Evolutionary conservation across 2,329 filamentous ascomycete genomes (phyloP).

Genomic region (Nectriaceae sp.): DNA sequence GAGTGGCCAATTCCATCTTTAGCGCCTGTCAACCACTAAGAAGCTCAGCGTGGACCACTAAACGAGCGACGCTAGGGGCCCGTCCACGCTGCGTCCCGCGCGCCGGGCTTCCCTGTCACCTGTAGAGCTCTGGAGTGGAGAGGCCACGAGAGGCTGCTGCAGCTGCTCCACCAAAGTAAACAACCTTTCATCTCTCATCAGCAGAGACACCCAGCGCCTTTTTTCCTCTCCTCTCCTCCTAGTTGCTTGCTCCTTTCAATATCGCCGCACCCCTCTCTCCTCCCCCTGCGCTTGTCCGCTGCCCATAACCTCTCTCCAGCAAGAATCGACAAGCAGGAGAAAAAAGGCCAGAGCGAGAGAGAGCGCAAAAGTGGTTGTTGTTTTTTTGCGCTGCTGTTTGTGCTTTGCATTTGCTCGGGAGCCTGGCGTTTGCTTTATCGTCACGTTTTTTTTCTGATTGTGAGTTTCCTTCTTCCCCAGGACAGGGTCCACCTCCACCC

Average conservation of each 20-base stretch:
- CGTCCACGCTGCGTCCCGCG: background rate
- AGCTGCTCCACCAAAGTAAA: background rate
- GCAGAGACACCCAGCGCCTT: background rate
- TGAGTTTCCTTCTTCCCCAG: background rate
- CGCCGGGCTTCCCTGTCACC: background rate
- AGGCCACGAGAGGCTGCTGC: background rate
- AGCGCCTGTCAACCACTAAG: background rate
- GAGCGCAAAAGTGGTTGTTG: background rate
- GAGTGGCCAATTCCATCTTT: background rate
- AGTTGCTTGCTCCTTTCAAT: background rate
- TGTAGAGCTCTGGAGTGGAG: no score
- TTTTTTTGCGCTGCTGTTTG: constrained; percentile 10
- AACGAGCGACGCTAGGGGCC: background rate
- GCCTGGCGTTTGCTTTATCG: constrained; percentile 29
- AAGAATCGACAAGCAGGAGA: background rate
- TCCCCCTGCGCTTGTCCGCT: background rate
- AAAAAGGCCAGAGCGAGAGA: background rate
- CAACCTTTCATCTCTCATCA: background rate
- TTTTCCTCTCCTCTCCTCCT: background rate
- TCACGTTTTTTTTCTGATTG: background rate
- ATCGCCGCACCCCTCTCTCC: background rate
- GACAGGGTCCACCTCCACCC: background rate
- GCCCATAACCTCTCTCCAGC: background rate
- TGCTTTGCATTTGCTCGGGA: constrained; percentile 17
- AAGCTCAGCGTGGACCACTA: background rate